Conservation (phyloP, 2,329 filamentous ascomycete species). For the Colletotrichum incanum region DNA sequence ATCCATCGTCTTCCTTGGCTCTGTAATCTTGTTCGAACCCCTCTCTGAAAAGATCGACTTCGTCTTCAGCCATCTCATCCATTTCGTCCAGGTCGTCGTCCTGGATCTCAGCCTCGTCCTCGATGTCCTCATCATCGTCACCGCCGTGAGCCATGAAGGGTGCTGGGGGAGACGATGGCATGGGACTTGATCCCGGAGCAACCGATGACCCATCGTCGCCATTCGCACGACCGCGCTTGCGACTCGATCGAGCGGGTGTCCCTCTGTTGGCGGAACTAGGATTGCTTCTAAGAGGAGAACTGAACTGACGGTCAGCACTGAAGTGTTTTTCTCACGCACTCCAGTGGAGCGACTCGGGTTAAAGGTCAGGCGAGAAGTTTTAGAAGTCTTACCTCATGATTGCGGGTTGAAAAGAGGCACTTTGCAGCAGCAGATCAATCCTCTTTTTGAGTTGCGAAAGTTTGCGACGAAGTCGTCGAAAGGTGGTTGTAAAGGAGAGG, state of each 20-base stretch:
- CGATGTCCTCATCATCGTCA: conserved; percentile 80
- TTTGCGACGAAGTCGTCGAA: conserved; percentile 17
- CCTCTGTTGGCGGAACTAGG: conserved; percentile 89
- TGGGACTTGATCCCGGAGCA: conserved; percentile 70
- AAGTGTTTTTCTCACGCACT: conserved; percentile 9
- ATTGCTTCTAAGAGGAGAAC: conserved; percentile 86
- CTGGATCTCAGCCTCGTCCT: conserved; percentile 80
- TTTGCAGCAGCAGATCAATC: background rate
- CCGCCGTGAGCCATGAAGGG: conserved; percentile 77
- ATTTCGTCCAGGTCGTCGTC: conserved; percentile 83
- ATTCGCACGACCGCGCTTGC: conserved; percentile 70
- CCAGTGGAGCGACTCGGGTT: conserved; percentile 1
- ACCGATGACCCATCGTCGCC: conserved; percentile 69
- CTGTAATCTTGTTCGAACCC: conserved; percentile 82
- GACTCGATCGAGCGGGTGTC: conserved; percentile 64
- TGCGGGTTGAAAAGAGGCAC: conserved; percentile 20
- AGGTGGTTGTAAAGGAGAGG: conserved; percentile 24
- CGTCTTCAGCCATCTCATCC: conserved; percentile 86
- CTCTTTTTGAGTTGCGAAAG: conserved; percentile 7
- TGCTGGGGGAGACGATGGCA: conserved; percentile 77
- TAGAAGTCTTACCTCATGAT: conserved; percentile 52
- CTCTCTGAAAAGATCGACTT: conserved; percentile 83
- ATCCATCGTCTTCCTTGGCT: conserved; percentile 76
- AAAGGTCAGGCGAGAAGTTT: no score
- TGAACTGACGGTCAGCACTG: conserved; percentile 55